phyloP scores from a whole-genome alignment of 1,284 basidiomycete genomes.

The Lentinus polychrous region DNA sequence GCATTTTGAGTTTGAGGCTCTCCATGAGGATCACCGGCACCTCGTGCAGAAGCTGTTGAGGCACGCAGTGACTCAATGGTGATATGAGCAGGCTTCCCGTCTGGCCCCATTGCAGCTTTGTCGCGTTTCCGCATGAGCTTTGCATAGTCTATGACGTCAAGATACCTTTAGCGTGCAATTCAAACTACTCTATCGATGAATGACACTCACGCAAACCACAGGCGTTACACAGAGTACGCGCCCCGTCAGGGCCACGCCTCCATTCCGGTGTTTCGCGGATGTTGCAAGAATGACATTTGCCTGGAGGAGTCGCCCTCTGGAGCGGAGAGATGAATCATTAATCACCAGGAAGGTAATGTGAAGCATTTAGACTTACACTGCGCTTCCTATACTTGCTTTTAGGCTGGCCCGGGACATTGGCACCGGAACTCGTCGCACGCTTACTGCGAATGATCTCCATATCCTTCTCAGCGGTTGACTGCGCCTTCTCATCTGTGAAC shows the following conservation, averaged over 20 bases:
- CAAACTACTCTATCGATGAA: conserved; percentile 3
- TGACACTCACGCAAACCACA: conserved; percentile 68
- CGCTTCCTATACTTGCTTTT: conserved; percentile 78
- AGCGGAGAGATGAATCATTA: background rate
- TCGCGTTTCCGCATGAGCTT: conserved; percentile 72
- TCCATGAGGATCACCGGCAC: conserved; percentile 16
- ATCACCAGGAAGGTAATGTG: conserved; percentile 19
- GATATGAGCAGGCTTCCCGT: conserved; percentile 48
- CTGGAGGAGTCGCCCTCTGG: conserved; percentile 74
- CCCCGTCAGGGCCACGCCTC: conserved; percentile 74
- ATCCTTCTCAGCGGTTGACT: conserved; percentile 65
- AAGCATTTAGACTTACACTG: conserved; percentile 49
- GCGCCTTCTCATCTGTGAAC: conserved; percentile 21
- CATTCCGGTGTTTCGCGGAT: conserved; percentile 82
- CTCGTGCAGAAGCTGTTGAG: conserved; percentile 51
- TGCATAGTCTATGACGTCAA: conserved; percentile 52
- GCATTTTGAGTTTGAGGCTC: conserved; percentile 4
- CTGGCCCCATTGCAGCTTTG: conserved; percentile 41
- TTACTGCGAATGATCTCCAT: conserved; percentile 77
- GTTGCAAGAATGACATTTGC: conserved; percentile 79
- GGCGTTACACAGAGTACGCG: conserved; percentile 74
- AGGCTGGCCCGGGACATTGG: conserved; percentile 31
- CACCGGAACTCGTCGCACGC: conserved; percentile 50
- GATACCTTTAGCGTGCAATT: background rate
- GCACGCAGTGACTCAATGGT: conserved; percentile 69